phyloP scores from a whole-genome alignment of 1,284 basidiomycete species.

The Cryptococcus sp. region DNA sequence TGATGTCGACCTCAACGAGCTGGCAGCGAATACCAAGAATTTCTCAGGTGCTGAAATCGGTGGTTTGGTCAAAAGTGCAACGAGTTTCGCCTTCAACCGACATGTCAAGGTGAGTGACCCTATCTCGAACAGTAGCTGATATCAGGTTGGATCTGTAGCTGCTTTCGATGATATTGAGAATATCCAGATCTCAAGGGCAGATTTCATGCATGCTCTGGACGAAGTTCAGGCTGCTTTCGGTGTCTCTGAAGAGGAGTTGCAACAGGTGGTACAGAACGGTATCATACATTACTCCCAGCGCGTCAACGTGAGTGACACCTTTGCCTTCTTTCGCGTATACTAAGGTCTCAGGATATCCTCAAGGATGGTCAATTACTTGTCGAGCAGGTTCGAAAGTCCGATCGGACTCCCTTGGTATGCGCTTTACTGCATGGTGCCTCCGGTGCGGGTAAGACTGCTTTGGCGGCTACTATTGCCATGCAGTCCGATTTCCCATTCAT shows the following conservation, averaged over 20 bases:
- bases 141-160: conserved; percentile 86
- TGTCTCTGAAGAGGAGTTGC: conserved; percentile 94
- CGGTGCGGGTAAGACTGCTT: conserved; percentile 89
- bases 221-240: conserved; percentile 98
- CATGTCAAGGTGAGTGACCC: conserved; percentile 70
- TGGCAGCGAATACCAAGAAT: conserved; percentile 87
- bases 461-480: conserved; percentile 92
- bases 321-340: background rate
- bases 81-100: conserved; percentile 94
- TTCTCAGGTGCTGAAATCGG: conserved; percentile 96
- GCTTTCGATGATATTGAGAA: conserved; percentile 96
- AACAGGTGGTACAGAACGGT: conserved; percentile 91
- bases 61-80: conserved; percentile 95
- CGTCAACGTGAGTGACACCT: conserved; percentile 39
- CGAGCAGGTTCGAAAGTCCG: conserved; percentile 88
- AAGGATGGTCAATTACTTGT: conserved; percentile 89
- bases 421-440: conserved; percentile 81
- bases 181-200: conserved; percentile 77
- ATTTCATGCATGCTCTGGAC: conserved; percentile 87
- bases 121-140: background rate
- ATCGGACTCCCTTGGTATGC: conserved; percentile 86
- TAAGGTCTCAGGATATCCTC: conserved; percentile 64
- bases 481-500: conserved; percentile 94
- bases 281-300: conserved; percentile 91
- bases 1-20: conserved; percentile 80